These are phyloP conservation scores for Mollisiaceae sp. DNA, from an alignment of 2,329 filamentous ascomycete genomes.

Conservation along the genomic window DNA sequence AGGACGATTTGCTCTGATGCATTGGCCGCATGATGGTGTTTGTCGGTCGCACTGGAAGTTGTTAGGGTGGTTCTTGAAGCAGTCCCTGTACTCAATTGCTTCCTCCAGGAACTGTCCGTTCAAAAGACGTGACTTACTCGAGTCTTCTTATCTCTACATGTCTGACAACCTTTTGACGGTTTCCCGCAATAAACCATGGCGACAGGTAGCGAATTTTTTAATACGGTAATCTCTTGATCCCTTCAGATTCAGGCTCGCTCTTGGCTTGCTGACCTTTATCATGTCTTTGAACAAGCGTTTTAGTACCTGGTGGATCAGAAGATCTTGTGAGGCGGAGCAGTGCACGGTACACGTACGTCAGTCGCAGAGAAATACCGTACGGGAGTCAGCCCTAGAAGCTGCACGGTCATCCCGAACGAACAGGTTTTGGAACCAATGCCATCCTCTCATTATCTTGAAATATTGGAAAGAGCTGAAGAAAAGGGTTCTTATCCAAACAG, in stretches of 20 bases:
- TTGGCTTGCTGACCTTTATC: background rate
- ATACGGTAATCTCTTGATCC: background rate
- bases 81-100: background rate
- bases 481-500: background rate
- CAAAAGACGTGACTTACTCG: conserved; percentile 24
- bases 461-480: background rate
- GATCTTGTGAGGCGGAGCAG: background rate
- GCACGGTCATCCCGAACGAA: background rate
- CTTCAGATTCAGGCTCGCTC: background rate
- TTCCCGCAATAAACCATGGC: conserved; percentile 33
- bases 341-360: background rate
- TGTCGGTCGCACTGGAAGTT: conserved; percentile 52
- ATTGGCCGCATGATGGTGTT: conserved; percentile 58
- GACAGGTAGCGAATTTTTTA: background rate
- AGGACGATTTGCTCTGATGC: conserved; percentile 54
- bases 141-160: conserved; percentile 30
- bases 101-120: background rate
- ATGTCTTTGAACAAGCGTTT: background rate
- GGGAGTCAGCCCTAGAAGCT: background rate
- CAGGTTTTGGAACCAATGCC: background rate
- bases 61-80: conserved; percentile 9
- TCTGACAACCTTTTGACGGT: conserved; percentile 28
- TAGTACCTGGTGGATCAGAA: background rate
- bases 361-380: background rate
- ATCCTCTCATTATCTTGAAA: background rate